Conservation (phyloP, 768 basidiomycete genomes). For the Hygrocybe coccinea region DNA sequence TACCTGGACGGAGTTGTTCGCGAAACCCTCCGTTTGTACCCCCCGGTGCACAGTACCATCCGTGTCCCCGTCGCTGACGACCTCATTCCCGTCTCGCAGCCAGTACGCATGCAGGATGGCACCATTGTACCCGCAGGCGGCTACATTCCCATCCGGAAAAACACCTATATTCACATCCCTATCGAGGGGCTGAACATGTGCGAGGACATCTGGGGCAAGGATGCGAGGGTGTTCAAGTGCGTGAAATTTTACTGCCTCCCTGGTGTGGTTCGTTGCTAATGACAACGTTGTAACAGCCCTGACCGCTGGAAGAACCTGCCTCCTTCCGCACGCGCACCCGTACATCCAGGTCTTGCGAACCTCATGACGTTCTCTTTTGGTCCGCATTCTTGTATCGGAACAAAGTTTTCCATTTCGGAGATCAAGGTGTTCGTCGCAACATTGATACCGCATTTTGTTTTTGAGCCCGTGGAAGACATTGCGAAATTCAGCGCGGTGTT, state of each 20-base stretch:
- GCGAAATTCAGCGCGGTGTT: slow-evolving; percentile 46
- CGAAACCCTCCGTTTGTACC: slow-evolving; percentile 51
- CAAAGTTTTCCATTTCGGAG: slow-evolving; percentile 44
- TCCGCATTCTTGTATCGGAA: slow-evolving; percentile 46
- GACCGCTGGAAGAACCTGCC: slow-evolving; percentile 49
- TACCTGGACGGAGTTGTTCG: slow-evolving; percentile 55
- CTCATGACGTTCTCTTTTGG: slow-evolving; percentile 53
- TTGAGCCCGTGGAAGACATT: slow-evolving; percentile 40
- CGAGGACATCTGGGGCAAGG: slow-evolving; percentile 51
- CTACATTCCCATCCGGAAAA: slow-evolving; percentile 45
- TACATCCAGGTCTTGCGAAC: slow-evolving; percentile 45
- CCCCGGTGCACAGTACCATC: slow-evolving; percentile 54
- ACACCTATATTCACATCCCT: slow-evolving; percentile 53
- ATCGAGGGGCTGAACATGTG: slow-evolving; percentile 51
- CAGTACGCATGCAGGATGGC: slow-evolving; percentile 40
- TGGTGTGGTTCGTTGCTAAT: slow-evolving; percentile 1
- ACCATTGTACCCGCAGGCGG: slow-evolving; percentile 32
- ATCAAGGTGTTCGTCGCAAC: slow-evolving; percentile 48
- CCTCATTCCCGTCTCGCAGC: slow-evolving; percentile 47
- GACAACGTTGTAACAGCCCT: slow-evolving; percentile 34
- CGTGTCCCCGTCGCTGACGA: slow-evolving; percentile 53
- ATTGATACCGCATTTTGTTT: slow-evolving; percentile 43
- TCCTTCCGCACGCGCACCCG: slow-evolving; percentile 27
- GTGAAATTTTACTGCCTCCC: slow-evolving; percentile 14
- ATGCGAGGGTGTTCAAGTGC: slow-evolving; percentile 52